These are phyloP conservation scores for Neophaeococcomyces mojaviensis DNA, from an alignment of 2,329 filamentous ascomycete genomes.

Conservation along the genomic window DNA sequence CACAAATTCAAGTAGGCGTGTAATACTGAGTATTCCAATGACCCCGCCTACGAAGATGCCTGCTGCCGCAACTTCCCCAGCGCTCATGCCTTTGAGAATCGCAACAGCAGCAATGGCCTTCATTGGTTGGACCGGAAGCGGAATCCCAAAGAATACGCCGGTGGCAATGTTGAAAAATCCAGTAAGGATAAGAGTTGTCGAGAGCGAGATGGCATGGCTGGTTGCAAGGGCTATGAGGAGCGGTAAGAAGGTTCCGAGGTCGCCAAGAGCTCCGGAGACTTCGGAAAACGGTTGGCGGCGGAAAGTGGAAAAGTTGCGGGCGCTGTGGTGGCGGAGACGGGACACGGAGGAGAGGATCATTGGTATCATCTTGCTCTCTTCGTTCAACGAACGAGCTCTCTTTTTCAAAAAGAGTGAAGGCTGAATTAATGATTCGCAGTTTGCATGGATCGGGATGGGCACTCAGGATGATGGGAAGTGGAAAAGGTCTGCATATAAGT, in stretches of 20 bases:
- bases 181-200: constrained; percentile 76
- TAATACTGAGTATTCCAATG: constrained; percentile 69
- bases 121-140: constrained; percentile 83
- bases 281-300: constrained; percentile 57
- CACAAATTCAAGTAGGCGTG: constrained; percentile 68
- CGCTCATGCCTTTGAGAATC: constrained; percentile 60
- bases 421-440: too few relatives aligned
- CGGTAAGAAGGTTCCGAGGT: constrained; percentile 82
- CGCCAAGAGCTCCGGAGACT: constrained; percentile 80
- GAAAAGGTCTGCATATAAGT: too few relatives aligned
- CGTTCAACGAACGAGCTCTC: too few relatives aligned
- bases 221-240: constrained; percentile 79
- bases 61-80: constrained; percentile 69
- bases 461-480: too few relatives aligned
- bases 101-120: constrained; percentile 86
- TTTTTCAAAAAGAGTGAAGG: too few relatives aligned
- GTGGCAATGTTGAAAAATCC: constrained; percentile 81
- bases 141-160: constrained; percentile 75
- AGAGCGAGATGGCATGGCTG: constrained; percentile 70
- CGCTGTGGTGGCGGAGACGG: constrained; percentile 25
- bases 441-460: too few relatives aligned
- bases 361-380: not conserved
- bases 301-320: constrained; percentile 51
- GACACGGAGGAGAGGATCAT: not conserved
- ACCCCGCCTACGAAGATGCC: constrained; percentile 69